A percentile compares a stretch with the other conserved stretches of the same genome.
Conservation (phyloP, 75 land plant species). For the Chamaecyparis obtusa region DNA sequence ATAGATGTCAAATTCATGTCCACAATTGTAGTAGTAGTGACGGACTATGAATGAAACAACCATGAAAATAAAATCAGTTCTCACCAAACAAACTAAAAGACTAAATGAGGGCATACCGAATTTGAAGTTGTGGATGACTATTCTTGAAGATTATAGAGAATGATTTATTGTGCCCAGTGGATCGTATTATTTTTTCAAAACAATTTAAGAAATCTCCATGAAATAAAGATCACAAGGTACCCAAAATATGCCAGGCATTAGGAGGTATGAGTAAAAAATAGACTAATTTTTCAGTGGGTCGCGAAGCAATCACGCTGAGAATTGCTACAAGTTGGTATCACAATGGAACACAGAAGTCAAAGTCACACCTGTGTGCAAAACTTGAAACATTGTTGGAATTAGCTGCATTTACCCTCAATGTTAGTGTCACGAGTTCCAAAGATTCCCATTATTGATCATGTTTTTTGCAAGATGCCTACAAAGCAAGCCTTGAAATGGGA, state of each 20-base stretch:
- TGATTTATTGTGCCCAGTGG: not conserved
- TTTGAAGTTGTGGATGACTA: not conserved
- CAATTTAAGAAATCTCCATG: not conserved
- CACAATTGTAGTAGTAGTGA: not conserved
- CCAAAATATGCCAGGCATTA: no score
- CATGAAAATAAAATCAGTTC: not conserved
- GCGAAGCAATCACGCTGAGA: not conserved
- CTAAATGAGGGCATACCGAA: not conserved
- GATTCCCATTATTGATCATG: no score
- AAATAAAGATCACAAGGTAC: not conserved
- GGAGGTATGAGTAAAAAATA: no score
- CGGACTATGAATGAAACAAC: not conserved
- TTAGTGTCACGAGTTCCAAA: no score
- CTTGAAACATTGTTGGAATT: no score
- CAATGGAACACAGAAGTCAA: not conserved
- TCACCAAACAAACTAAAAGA: not conserved
- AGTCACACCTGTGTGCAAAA: no score
- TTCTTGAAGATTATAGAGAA: not conserved
- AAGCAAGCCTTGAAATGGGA: no score
- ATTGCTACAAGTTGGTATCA: not conserved
- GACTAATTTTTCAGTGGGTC: not conserved
- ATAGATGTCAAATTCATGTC: not conserved
- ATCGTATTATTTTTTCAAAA: not conserved
- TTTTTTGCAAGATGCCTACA: no score
- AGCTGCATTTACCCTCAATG: no score